phyloP scores from a whole-genome alignment of 2,329 filamentous ascomycete genomes.

The Epichloe sibirici region DNA sequence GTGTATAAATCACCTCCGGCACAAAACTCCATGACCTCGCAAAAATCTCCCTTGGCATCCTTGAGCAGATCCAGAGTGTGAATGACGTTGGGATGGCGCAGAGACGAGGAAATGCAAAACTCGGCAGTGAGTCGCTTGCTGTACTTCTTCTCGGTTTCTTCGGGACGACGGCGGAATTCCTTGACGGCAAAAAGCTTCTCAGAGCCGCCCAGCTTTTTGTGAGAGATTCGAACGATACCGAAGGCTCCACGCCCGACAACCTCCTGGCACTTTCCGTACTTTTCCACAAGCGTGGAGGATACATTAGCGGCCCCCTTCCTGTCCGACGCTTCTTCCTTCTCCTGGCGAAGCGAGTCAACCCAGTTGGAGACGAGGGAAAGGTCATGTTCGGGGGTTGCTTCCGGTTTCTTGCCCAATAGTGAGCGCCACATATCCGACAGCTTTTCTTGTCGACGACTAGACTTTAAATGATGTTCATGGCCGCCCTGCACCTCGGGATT shows the following conservation, averaged over 20 bases:
- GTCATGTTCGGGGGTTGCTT: constrained; percentile 62
- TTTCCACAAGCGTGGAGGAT: constrained; percentile 68
- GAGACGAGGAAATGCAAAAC: constrained; percentile 94
- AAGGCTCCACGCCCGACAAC: constrained; percentile 93
- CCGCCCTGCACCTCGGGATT: constrained; percentile 46
- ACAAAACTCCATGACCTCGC: constrained; percentile 99
- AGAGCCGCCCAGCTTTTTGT: constrained; percentile 77
- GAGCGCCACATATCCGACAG: constrained; percentile 82
- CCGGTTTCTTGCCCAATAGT: constrained; percentile 74
- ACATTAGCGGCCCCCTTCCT: constrained; percentile 66
- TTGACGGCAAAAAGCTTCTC: constrained; percentile 97
- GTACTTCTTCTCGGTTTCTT: constrained; percentile 94
- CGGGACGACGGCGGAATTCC: constrained; percentile 87
- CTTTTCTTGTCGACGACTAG: constrained; percentile 86
- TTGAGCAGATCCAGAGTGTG: constrained; percentile 92
- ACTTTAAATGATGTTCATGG: constrained; percentile 82
- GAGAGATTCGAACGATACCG: constrained; percentile 92
- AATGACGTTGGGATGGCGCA: constrained; percentile 95
- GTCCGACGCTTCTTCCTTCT: constrained; percentile 75
- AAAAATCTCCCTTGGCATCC: constrained; percentile 94
- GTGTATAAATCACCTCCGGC: constrained; percentile 94
- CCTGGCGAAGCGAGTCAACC: constrained; percentile 85
- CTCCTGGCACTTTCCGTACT: constrained; percentile 97
- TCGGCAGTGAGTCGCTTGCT: constrained; percentile 95
- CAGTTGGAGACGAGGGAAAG: constrained; percentile 89